Percentiles rank a stretch among this genome's conserved stretches.
Conservation (phyloP, 352 stramenopile genomes). For the Globisporangium recalcitrans region DNA sequence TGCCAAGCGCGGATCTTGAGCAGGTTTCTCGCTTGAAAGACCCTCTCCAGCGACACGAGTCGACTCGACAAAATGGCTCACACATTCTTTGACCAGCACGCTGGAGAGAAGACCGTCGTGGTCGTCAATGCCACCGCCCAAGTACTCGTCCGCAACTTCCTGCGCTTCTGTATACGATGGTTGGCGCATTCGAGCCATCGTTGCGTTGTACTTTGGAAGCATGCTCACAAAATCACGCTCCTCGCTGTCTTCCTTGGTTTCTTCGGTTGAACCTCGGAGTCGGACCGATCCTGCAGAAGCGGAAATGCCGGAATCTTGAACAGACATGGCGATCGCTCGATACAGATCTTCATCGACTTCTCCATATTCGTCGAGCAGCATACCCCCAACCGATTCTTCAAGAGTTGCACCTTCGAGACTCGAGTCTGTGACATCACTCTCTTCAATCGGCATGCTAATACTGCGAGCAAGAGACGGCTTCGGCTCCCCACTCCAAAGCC, state of each 20-base stretch:
- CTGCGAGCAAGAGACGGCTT: not conserved
- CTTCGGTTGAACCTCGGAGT: slow-evolving; percentile 14
- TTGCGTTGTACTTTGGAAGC: not conserved
- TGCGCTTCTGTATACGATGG: slow-evolving; percentile 60
- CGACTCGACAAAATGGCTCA: slow-evolving; percentile 80
- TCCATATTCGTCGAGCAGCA: slow-evolving; percentile 3
- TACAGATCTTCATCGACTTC: slow-evolving; percentile 18
- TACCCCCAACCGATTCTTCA: not conserved
- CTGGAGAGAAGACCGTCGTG: slow-evolving; percentile 61
- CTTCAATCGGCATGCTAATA: not conserved
- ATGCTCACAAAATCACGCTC: slow-evolving; percentile 2
- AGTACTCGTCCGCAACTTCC: slow-evolving; percentile 48
- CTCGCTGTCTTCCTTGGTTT: slow-evolving; percentile 36
- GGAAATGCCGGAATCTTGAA: slow-evolving; percentile 1
- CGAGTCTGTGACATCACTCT: not conserved
- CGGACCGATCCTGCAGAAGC: not conserved
- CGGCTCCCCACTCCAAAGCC: slow-evolving; percentile 5
- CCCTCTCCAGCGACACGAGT: slow-evolving; percentile 66
- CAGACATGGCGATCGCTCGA: slow-evolving; percentile 14
- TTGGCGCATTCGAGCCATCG: slow-evolving; percentile 26
- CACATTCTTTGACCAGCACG: slow-evolving; percentile 80
- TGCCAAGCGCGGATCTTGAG: slow-evolving; percentile 11
- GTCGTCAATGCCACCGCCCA: slow-evolving; percentile 44
- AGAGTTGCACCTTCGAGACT: not conserved
- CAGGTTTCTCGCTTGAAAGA: not conserved